These are phyloP conservation scores for Middelhovenomyces tepae DNA, from an alignment of 805 yeast genomes.

Conservation along the genomic window DNA sequence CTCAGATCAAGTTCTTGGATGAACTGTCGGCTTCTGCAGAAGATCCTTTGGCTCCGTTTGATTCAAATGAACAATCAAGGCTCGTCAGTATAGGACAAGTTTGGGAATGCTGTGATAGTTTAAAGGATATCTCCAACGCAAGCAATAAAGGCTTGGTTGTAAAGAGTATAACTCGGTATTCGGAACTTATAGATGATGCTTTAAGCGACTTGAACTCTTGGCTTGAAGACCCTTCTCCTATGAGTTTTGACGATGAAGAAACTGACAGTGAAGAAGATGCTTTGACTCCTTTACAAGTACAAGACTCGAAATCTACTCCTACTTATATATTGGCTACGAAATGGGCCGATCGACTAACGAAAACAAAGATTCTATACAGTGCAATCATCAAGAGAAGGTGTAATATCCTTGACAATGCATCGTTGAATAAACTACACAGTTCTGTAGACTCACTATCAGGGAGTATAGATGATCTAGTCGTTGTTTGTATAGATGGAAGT, in stretches of 20 bases:
- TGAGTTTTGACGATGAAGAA: constrained; percentile 25
- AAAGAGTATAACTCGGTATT: constrained; percentile 35
- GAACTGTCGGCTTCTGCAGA: constrained; percentile 13
- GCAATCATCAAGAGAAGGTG: constrained; percentile 41
- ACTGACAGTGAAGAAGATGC: constrained; percentile 25
- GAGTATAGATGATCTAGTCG: constrained; percentile 49
- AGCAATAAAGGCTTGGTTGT: constrained; percentile 51
- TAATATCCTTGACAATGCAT: constrained; percentile 28
- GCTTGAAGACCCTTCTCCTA: constrained; percentile 49
- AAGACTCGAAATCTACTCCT: too few relatives aligned
- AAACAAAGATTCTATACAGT: constrained; percentile 49
- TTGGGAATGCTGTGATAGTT: constrained; percentile 57
- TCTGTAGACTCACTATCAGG: constrained; percentile 37
- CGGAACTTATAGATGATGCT: constrained; percentile 48
- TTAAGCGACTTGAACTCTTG: constrained; percentile 62
- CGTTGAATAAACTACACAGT: constrained; percentile 40
- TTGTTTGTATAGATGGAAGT: constrained; percentile 36
- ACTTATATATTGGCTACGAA: constrained; percentile 30
- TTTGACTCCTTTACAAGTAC: constrained; percentile 21
- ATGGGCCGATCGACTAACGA: constrained; percentile 47
- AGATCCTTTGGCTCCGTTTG: neutral
- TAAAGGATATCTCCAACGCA: constrained; percentile 33
- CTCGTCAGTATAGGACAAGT: constrained; percentile 55
- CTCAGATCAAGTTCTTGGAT: constrained; percentile 15
- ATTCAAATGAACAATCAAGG: constrained; percentile 30